Base-by-base conservation (phyloP, 192 early-diverging fungal species). In the Chytriomyces hyalinus region DNA sequence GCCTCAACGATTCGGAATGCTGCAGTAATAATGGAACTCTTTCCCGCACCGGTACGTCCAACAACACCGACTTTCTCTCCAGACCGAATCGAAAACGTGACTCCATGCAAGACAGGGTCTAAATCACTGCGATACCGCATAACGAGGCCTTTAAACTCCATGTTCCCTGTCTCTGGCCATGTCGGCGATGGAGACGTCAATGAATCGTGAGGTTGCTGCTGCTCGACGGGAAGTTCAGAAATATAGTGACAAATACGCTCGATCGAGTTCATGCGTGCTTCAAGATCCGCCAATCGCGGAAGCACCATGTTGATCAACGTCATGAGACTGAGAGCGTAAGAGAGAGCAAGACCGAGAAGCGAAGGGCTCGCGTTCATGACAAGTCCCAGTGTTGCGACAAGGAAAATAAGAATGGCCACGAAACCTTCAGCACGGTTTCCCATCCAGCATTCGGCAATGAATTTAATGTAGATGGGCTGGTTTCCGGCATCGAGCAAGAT, bases 11-110 rank as follows among this genome's bases (percentile, higher is more conserved):
- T 66, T 93, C 83, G 2, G 90, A 89, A 70, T 94, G 80, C 0
- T 91, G 92, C 36, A 87, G 90, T 73, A 93, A 94, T 47, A 92
- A 93, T 4, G 91, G 90, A 22, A 92, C 93, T 88, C 71, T 94
- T 95, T 13, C 5, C 94, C 92, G 57, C 67, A 43, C 94, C 96
- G 20, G 91, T 93, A 51, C 91, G 83, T 78, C 92, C 85, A 83
- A 86, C 85, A 82, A 92, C 78, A 11, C 85, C 92, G 4, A 88
- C 79, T 9, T 85, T 84, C 50, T 89, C 68, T 5, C 81, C 80
- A 48, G 79, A 61, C 46, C 67, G 57, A 28, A 89, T 80, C 4
- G 26, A 17, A 65, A 92, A 85, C 13, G 81, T 68, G 7, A 92
- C 53, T 6, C 77, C 57, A 13, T 83, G 70, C 36, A 90, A 70